Conservation (phyloP, 371 early-diverging fungal genomes). For the Apophysomyces sp. region DNA sequence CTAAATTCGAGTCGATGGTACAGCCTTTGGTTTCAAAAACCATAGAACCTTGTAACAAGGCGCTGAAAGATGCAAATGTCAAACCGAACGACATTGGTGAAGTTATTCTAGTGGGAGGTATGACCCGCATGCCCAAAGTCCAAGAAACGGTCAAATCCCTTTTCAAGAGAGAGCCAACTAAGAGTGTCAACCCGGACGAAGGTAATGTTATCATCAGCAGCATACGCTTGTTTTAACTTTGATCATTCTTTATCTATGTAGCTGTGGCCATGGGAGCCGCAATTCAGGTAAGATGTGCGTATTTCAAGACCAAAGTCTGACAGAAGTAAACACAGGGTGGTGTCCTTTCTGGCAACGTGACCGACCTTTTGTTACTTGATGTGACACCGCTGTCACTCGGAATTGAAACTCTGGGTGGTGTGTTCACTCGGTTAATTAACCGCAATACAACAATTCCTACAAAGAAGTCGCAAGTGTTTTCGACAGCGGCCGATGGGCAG, state of each 20-base stretch:
- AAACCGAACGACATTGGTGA: constrained; percentile 81
- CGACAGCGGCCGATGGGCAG: constrained; percentile 97
- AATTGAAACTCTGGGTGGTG: constrained; percentile 93
- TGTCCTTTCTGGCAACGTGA: constrained; percentile 88
- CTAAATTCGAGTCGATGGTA: constrained; percentile 87
- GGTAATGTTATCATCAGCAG: neutral
- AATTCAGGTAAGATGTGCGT: constrained; percentile 56
- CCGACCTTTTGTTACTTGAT: constrained; percentile 91
- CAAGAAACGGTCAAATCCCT: constrained; percentile 84
- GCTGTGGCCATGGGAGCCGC: constrained; percentile 98
- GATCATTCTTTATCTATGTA: neutral
- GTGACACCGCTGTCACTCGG: constrained; percentile 97
- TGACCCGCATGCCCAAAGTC: constrained; percentile 97
- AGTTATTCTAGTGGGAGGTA: constrained; percentile 98
- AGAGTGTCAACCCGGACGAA: constrained; percentile 96
- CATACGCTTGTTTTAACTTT: neutral
- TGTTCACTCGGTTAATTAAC: constrained; percentile 92
- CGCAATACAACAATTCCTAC: constrained; percentile 98
- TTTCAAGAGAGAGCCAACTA: constrained; percentile 86
- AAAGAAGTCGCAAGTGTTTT: constrained; percentile 96
- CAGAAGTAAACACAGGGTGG: constrained; percentile 58
- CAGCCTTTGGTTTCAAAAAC: constrained; percentile 83
- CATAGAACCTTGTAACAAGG: constrained; percentile 90
- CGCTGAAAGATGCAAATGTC: constrained; percentile 90
- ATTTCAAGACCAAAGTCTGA: neutral